Base-by-base conservation (phyloP, 2,329 filamentous ascomycete species). In the Cladophialophora exuberans region DNA sequence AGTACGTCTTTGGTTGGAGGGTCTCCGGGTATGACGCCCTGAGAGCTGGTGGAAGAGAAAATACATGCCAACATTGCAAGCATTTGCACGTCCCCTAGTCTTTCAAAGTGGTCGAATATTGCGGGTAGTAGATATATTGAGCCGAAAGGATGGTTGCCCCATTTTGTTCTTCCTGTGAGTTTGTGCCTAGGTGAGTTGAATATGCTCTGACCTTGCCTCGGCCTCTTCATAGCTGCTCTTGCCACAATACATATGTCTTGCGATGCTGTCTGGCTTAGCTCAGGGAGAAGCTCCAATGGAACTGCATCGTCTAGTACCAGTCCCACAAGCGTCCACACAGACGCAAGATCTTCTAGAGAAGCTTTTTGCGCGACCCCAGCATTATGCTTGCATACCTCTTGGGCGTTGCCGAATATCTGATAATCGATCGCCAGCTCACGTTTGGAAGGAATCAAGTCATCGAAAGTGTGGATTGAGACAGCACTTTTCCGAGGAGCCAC, bases 321-420 rank as follows among this genome's bases (percentile, higher is more conserved):
- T 15, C 84, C 86, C 51, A 90, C 79, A 61, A 97, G 87, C 44
- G 83, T 83, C 94, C 94, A 99, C 5, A 96, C 83, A 63, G 90
- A 84, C 22, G 88, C 86, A 25, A 95, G 73, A 60, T 96, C 89
- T 11, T 78, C 70, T 60, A 84, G 82, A 3, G 87, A 89, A 62
- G 87, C 80, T 59, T 83, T 85, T 62, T 84, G 80, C 6, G 93
- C 92, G 41, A 95, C 84, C 1, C 75, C 73, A 6, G 91, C 89
- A 69, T 99, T 99, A 65, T 95, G 87, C 39, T 83, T 79, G 70
- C 93, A 97, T 3, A 96, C 84, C 31, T 87, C 82, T n/a, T 85
- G 82, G 1, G 88, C 87, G 57, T 91, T 85, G 3, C 91, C 91
- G 68, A 94, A 92, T 11, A 97, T 88, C 20, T 81, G 82, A 71